phyloP scores from a whole-genome alignment of 345 rosid genomes.

The Xanthoceras sorbifolium region DNA sequence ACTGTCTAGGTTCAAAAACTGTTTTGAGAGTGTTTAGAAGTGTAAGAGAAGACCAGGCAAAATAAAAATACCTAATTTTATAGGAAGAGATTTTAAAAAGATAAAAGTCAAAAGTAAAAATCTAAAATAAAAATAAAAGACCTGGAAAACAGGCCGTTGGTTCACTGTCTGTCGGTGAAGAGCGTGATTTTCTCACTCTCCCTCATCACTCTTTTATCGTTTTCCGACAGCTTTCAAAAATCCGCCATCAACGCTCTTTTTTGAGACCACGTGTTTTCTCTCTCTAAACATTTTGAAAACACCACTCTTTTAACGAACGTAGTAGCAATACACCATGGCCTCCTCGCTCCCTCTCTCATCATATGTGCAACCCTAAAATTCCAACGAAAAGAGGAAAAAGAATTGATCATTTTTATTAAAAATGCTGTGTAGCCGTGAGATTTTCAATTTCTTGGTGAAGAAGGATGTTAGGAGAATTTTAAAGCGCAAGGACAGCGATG shows the following conservation, averaged over 20 bases:
- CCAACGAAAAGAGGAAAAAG: too few species aligned
- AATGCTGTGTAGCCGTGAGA: conserved; percentile 40
- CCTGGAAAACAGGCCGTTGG: too few species aligned
- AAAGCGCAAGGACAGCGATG: conserved; percentile 54
- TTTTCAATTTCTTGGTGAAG: conserved; percentile 47
- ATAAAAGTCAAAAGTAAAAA: too few species aligned
- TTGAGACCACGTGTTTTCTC: conserved; percentile 23
- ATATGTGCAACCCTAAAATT: neutral
- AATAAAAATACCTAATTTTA: too few species aligned
- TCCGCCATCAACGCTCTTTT: conserved; percentile 26
- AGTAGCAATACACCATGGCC: neutral
- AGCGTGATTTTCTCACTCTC: conserved; percentile 23
- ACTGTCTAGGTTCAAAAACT: too few species aligned
- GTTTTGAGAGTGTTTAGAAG: too few species aligned
- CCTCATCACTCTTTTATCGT: neutral
- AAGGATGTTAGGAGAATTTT: conserved; percentile 49
- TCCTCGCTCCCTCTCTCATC: neutral
- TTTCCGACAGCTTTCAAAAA: neutral
- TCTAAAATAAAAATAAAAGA: too few species aligned
- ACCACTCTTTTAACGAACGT: neutral
- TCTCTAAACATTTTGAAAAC: neutral
- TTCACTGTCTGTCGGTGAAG: conserved; percentile 16
- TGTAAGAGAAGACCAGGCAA: too few species aligned
- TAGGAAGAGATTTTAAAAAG: too few species aligned
- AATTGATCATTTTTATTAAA: neutral